phyloP scores from a whole-genome alignment of 169 alveolate genomes.

The Plasmodium malariae region DNA sequence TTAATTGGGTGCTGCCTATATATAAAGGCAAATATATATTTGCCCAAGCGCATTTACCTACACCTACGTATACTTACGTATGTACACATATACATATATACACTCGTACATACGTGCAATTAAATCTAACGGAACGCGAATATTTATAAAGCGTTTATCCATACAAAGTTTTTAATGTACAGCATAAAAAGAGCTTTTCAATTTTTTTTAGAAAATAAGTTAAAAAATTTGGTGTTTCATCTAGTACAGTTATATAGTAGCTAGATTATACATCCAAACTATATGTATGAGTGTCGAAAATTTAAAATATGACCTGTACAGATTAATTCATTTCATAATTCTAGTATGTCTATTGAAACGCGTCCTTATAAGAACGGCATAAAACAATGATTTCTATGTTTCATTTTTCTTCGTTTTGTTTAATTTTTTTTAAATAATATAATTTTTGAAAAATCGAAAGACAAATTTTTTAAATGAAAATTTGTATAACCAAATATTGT shows the following conservation, averaged over 20 bases:
- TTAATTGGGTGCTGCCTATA: background rate
- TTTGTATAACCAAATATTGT: background rate
- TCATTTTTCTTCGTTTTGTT: background rate
- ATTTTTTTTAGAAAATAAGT: too few relatives aligned
- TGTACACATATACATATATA: background rate
- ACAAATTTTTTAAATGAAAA: slow-evolving; percentile 5
- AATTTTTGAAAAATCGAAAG: slow-evolving; percentile 3
- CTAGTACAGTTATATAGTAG: too few relatives aligned
- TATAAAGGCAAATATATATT: background rate
- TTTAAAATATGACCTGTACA: background rate
- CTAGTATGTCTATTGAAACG: background rate
- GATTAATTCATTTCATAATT: background rate
- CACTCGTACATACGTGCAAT: background rate
- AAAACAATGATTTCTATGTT: background rate
- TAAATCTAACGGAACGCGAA: too few relatives aligned
- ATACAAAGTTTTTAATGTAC: too few relatives aligned
- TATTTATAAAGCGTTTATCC: too few relatives aligned
- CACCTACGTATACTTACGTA: background rate
- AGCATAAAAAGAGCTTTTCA: too few relatives aligned
- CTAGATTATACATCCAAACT: too few relatives aligned
- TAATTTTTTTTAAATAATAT: slow-evolving; percentile 3
- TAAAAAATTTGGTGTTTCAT: too few relatives aligned
- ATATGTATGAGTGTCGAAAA: too few relatives aligned
- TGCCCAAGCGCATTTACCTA: background rate
- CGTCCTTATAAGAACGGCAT: background rate